Conservation (phyloP, 805 yeast species). For the Saccharomycopsis microspora region DNA sequence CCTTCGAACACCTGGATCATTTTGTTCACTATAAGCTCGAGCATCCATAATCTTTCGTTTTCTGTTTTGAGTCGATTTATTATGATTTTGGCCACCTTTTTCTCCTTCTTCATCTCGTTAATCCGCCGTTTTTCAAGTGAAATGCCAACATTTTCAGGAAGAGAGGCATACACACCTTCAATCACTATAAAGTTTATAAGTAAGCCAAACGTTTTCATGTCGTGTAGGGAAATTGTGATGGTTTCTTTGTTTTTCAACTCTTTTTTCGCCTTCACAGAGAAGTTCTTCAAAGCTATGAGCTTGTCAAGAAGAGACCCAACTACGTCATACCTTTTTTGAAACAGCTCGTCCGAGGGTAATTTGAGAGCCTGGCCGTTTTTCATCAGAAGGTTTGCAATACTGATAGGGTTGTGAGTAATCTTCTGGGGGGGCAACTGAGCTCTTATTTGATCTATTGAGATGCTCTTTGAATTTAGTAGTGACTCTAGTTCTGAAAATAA, state of each 20-base stretch:
- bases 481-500: constrained; percentile 22
- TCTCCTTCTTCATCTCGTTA: constrained; percentile 32
- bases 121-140: constrained; percentile 51
- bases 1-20: constrained; percentile 20
- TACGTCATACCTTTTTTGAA: constrained; percentile 18
- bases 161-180: constrained; percentile 59
- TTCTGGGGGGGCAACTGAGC: constrained; percentile 2
- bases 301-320: constrained; percentile 27
- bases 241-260: constrained; percentile 23
- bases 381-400: neutral
- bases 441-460: constrained; percentile 11
- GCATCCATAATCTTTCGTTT: neutral
- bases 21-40: constrained; percentile 16
- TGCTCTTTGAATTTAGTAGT: constrained; percentile 4
- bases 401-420: neutral
- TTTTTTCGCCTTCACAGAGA: constrained; percentile 21
- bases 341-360: too few relatives aligned
- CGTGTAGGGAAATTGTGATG: constrained; percentile 70
- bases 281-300: constrained; percentile 29
- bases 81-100: constrained; percentile 1
- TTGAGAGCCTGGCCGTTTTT: neutral
- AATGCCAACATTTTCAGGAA: constrained; percentile 47
- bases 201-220: constrained; percentile 62
- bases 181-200: constrained; percentile 53
- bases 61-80: neutral